Percentiles rank a stretch among this genome's conserved stretches.
Conservation (phyloP, 768 basidiomycete genomes). For the Trametes cinnabarina region DNA sequence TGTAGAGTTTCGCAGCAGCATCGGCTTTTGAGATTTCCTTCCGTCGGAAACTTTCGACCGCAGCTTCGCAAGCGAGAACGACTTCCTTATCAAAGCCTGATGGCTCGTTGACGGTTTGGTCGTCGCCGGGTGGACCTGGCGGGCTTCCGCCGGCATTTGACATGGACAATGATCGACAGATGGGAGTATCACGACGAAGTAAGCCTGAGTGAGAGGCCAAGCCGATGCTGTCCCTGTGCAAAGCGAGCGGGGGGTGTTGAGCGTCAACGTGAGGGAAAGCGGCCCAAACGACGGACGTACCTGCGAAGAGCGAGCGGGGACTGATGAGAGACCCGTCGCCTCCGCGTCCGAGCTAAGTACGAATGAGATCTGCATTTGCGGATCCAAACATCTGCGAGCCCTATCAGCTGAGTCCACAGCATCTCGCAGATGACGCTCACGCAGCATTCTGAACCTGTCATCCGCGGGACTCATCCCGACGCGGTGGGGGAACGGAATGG, state of each 20-base stretch:
- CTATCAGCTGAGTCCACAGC: background rate
- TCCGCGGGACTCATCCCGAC: background rate
- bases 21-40: background rate
- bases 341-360: too few relatives aligned
- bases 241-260: background rate
- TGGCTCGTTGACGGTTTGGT: background rate
- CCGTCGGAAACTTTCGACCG: background rate
- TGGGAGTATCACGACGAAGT: background rate
- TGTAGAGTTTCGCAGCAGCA: background rate
- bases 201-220: background rate
- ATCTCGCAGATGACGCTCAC: background rate
- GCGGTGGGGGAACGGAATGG: too few relatives aligned
- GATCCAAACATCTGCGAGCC: background rate
- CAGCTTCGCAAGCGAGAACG: background rate
- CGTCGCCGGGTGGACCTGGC: background rate
- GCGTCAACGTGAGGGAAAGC: background rate
- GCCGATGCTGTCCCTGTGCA: background rate
- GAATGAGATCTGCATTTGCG: background rate
- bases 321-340: too few relatives aligned
- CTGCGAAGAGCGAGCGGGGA: too few relatives aligned
- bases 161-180: background rate
- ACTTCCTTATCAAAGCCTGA: background rate
- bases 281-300: too few relatives aligned
- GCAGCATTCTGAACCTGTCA: too few relatives aligned
- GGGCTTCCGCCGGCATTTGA: background rate